These are phyloP conservation scores for Cladosporium oxysporum DNA, from an alignment of 2,329 filamentous ascomycete species.

Conservation along the genomic window DNA sequence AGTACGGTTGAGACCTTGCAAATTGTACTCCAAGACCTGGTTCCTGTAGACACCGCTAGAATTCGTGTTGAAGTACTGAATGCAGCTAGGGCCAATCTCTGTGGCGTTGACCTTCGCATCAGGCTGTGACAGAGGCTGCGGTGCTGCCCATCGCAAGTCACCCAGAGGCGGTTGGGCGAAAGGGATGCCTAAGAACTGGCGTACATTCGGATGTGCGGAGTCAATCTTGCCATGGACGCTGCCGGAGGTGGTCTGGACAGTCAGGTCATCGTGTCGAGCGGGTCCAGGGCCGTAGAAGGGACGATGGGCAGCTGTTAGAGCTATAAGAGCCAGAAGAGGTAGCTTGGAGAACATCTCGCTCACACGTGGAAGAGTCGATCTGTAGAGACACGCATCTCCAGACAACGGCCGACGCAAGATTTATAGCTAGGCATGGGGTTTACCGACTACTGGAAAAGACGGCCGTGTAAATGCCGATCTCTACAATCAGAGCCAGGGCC, in stretches of 20 bases:
- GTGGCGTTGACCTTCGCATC: constrained; percentile 29
- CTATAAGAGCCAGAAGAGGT: neutral
- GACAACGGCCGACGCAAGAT: neutral
- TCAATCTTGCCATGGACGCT: constrained; percentile 52
- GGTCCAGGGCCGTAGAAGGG: neutral
- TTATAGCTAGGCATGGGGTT: neutral
- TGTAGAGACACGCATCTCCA: no score
- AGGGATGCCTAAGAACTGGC: constrained; percentile 39
- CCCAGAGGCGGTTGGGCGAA: constrained; percentile 30
- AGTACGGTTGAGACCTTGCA: constrained; percentile 34
- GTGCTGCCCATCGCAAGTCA: constrained; percentile 28
- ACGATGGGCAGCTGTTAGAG: constrained; percentile 7
- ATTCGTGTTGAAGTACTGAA: constrained; percentile 29
- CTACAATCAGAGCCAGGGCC: no score
- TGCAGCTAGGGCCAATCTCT: constrained; percentile 31
- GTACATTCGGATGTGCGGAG: constrained; percentile 67
- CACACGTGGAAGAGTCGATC: neutral
- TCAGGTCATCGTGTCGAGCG: constrained; percentile 3
- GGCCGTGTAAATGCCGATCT: constrained; percentile 1
- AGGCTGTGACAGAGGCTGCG: constrained; percentile 25
- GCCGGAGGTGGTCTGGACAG: constrained; percentile 14
- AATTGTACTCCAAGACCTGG: constrained; percentile 33
- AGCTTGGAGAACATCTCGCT: constrained; percentile 1
- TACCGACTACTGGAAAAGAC: neutral
- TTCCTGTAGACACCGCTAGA: constrained; percentile 27